Evolutionary conservation across 2,329 filamentous ascomycete genomes (phyloP).

Genomic region (Fusarium pseudonygamai): DNA sequence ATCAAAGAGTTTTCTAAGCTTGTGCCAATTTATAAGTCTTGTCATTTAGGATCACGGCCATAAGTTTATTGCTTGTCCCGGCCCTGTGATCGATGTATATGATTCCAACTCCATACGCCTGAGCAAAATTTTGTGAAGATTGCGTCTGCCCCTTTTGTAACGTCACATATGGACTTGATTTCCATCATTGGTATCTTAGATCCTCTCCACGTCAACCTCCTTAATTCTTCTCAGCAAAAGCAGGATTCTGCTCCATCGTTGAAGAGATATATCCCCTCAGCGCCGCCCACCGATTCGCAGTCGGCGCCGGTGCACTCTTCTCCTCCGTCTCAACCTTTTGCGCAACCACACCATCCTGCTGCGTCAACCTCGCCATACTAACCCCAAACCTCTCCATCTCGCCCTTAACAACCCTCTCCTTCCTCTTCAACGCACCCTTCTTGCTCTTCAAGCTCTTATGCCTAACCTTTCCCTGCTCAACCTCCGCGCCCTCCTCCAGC

Average conservation of each 20-base stretch:
- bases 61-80: too few relatives aligned
- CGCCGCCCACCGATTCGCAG: constrained; percentile 78
- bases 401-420: constrained; percentile 78
- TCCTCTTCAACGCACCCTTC: constrained; percentile 84
- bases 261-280: constrained; percentile 84
- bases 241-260: constrained; percentile 89
- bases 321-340: constrained; percentile 23
- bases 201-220: too few relatives aligned
- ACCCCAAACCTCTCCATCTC: constrained; percentile 87
- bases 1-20: too few relatives aligned
- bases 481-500: constrained; percentile 58
- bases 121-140: not conserved
- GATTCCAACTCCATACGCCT: constrained; percentile 35
- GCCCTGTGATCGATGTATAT: not conserved
- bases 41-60: not conserved
- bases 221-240: constrained; percentile 62
- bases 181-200: constrained; percentile 4
- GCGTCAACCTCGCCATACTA: constrained; percentile 80
- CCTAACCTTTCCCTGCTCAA: constrained; percentile 68
- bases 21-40: not conserved
- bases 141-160: not conserved
- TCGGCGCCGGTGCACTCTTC: constrained; percentile 47
- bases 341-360: constrained; percentile 29
- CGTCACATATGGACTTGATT: not conserved
- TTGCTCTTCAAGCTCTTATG: constrained; percentile 79